Conservation (phyloP, 2,329 filamentous ascomycete genomes). For the Penicillium concentricum region DNA sequence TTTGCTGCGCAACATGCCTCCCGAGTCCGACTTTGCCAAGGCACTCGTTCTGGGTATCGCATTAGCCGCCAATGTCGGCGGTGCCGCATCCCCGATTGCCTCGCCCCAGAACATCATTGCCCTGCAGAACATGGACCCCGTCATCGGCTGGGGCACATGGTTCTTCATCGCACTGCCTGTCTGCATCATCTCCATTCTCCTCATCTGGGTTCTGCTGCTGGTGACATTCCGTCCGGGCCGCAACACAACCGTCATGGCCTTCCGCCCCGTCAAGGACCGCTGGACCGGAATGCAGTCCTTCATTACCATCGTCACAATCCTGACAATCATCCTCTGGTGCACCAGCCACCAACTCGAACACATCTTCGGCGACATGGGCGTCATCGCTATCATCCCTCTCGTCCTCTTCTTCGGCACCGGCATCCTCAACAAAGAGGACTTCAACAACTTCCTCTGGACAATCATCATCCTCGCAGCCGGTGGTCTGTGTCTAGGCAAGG, state of each 20-base stretch:
- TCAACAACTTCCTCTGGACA: slow-evolving; percentile 99
- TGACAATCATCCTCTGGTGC: slow-evolving; percentile 90
- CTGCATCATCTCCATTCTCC: slow-evolving; percentile 78
- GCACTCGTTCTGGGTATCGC: slow-evolving; percentile 94
- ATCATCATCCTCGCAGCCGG: slow-evolving; percentile 98
- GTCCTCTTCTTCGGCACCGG: slow-evolving; percentile 95
- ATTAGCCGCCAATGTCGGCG: slow-evolving; percentile 90
- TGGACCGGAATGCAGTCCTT: slow-evolving; percentile 93
- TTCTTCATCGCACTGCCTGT: slow-evolving; percentile 95
- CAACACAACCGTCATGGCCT: slow-evolving; percentile 86
- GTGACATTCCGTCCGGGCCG: slow-evolving; percentile 80
- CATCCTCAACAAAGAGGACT: slow-evolving; percentile 96
- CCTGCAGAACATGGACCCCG: slow-evolving; percentile 88
- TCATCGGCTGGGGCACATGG: slow-evolving; percentile 92
- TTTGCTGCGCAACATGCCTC: slow-evolving; percentile 86
- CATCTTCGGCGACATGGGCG: slow-evolving; percentile 95
- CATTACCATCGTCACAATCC: slow-evolving; percentile 76
- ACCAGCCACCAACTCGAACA: slow-evolving; percentile 82
- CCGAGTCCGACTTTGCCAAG: slow-evolving; percentile 90
- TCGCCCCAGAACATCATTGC: slow-evolving; percentile 98
- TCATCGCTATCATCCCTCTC: slow-evolving; percentile 93
- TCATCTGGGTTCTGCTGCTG: slow-evolving; percentile 87
- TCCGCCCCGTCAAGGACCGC: slow-evolving; percentile 81
- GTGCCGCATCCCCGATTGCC: slow-evolving; percentile 93
- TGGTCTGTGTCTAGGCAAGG: slow-evolving; percentile 86